These are phyloP conservation scores for Canavalia ensiformis DNA, from an alignment of 306 rosid genomes.

Conservation along the genomic window DNA sequence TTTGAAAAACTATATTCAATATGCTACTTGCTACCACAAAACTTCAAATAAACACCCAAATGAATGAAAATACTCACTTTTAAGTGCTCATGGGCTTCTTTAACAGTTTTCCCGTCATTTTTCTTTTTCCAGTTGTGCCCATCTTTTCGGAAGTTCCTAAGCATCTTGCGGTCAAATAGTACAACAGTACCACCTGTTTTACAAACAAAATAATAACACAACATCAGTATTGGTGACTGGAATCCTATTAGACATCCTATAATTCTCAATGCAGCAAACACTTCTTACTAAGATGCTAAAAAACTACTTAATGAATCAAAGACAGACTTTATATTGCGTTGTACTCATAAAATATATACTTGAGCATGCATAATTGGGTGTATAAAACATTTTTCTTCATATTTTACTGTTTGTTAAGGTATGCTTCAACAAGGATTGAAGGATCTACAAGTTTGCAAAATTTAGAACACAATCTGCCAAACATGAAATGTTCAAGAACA, in stretches of 20 bases:
- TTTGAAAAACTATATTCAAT: conserved; percentile 23
- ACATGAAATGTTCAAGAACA: conserved; percentile 26
- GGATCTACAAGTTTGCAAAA: conserved; percentile 15
- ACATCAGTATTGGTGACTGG: conserved; percentile 27
- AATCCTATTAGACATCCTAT: conserved; percentile 36
- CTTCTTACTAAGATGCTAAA: conserved; percentile 4
- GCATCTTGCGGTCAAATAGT: conserved; percentile 93
- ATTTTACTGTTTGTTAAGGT: conserved; percentile 28
- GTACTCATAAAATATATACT: conserved; percentile 26
- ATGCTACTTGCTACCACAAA: conserved; percentile 31
- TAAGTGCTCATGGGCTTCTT: conserved; percentile 98
- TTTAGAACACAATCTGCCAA: conserved; percentile 16
- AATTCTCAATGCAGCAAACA: conserved; percentile 31
- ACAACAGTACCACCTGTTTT: conserved; percentile 85
- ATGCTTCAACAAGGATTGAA: conserved; percentile 36
- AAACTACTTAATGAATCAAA: neutral
- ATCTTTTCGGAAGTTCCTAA: conserved; percentile 93
- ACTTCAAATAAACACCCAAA: conserved; percentile 24
- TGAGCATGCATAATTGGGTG: conserved; percentile 36
- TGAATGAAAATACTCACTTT: conserved; percentile 73
- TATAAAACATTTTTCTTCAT: neutral
- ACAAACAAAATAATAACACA: conserved; percentile 26
- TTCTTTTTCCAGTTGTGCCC: conserved; percentile 99
- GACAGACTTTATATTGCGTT: conserved; percentile 31
- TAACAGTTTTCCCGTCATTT: conserved; percentile 93